These are phyloP conservation scores for Boletellus ananas DNA, from an alignment of 768 basidiomycete species.

Conservation along the genomic window DNA sequence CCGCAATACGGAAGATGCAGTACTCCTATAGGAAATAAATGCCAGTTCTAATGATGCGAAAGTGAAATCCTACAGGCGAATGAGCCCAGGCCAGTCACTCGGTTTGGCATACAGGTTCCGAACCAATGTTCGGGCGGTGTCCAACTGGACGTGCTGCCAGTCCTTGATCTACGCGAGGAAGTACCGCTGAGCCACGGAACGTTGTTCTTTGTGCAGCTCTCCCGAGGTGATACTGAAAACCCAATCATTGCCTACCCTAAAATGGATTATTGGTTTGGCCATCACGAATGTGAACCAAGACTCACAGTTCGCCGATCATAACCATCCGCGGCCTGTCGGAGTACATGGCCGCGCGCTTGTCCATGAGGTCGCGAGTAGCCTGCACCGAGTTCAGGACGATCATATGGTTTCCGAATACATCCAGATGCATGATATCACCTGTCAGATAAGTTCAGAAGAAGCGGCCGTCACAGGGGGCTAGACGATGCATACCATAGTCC, in stretches of 20 bases:
- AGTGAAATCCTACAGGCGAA: too few relatives aligned
- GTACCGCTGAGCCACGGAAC: conserved; percentile 11
- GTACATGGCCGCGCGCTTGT: conserved; percentile 4
- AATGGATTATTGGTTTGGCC: not conserved
- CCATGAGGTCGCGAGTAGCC: conserved; percentile 1
- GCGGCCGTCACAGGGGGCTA: too few relatives aligned
- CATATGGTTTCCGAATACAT: conserved; percentile 7
- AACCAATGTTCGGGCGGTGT: too few relatives aligned
- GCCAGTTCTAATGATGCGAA: too few relatives aligned
- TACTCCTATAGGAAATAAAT: too few relatives aligned
- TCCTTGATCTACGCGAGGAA: conserved; percentile 11
- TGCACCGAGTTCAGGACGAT: conserved; percentile 35
- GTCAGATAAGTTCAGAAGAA: too few relatives aligned
- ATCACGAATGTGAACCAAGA: not conserved
- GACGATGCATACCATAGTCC: too few relatives aligned
- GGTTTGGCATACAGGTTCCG: too few relatives aligned
- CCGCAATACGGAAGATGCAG: too few relatives aligned
- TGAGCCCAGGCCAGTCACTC: too few relatives aligned
- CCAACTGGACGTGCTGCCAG: too few relatives aligned
- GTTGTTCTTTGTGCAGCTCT: conserved; percentile 7
- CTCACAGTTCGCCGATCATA: not conserved
- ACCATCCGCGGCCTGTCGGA: not conserved
- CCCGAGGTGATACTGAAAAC: conserved; percentile 3
- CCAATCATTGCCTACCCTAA: not conserved
- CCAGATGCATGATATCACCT: not conserved